phyloP scores from a whole-genome alignment of 371 early-diverging fungal species.

The Lichtheimia corymbifera region DNA sequence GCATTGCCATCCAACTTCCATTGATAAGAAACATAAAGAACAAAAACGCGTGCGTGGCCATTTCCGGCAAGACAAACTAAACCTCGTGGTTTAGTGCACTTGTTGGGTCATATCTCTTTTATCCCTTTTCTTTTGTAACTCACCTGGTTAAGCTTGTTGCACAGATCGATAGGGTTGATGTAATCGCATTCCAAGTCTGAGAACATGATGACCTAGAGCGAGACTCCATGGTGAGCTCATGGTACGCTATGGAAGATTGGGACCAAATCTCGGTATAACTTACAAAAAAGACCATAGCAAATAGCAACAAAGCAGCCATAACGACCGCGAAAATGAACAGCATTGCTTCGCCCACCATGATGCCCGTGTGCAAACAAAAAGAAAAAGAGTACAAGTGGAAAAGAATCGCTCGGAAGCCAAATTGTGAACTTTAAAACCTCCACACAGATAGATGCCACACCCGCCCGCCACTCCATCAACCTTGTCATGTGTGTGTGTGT shows the following conservation, averaged over 20 bases:
- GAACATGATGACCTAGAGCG: conserved; percentile 83
- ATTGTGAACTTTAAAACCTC: too few relatives aligned
- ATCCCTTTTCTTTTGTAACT: neutral
- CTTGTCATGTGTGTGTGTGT: too few relatives aligned
- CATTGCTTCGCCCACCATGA: conserved; percentile 74
- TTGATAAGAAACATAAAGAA: conserved; percentile 80
- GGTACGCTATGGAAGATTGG: neutral
- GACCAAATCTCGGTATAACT: conserved; percentile 1
- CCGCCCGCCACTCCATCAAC: too few relatives aligned
- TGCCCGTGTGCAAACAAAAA: neutral
- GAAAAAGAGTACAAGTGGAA: too few relatives aligned
- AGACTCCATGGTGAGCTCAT: neutral
- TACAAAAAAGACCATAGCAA: conserved; percentile 94
- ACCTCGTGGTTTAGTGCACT: neutral
- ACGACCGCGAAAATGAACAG: conserved; percentile 90
- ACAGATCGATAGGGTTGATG: conserved; percentile 97
- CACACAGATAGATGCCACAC: too few relatives aligned
- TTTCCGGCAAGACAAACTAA: conserved; percentile 94
- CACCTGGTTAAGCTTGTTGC: conserved; percentile 94
- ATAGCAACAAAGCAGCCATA: conserved; percentile 87
- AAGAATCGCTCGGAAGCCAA: too few relatives aligned
- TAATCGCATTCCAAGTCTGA: conserved; percentile 96
- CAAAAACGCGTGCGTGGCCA: conserved; percentile 81
- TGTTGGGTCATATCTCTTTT: neutral
- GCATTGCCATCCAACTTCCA: conserved; percentile 85